Evolutionary conservation across 23 red algal genomes (phyloP).

Genomic region (Gracilaria gracilis): DNA sequence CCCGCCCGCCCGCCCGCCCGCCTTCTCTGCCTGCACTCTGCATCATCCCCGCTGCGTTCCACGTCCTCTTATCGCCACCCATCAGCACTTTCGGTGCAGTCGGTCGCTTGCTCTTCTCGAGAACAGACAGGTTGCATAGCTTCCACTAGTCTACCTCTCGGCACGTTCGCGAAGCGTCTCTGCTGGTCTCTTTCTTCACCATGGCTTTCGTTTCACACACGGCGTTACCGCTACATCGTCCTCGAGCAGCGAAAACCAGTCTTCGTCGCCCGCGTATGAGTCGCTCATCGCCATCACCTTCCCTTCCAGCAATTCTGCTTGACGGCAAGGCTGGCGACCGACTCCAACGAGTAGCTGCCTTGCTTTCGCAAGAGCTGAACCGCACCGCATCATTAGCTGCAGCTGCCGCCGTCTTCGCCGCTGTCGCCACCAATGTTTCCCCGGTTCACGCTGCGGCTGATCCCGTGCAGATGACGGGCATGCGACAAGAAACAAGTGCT

Average conservation of each 20-base stretch:
- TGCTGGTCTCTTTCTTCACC: neutral
- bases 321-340: neutral
- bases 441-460: constrained; percentile 45
- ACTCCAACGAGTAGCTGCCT: constrained; percentile 33
- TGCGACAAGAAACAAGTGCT: constrained; percentile 59
- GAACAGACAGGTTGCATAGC: too few relatives aligned
- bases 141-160: too few relatives aligned
- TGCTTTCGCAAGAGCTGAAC: constrained; percentile 18
- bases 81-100: too few relatives aligned
- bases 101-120: too few relatives aligned
- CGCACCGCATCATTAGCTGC: constrained; percentile 41
- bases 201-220: constrained; percentile 77
- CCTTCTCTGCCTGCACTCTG: too few relatives aligned
- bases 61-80: too few relatives aligned
- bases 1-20: too few relatives aligned
- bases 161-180: neutral
- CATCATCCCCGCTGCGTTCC: too few relatives aligned
- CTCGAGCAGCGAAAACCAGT: constrained; percentile 1
- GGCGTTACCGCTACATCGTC: constrained; percentile 47
- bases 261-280: constrained; percentile 38
- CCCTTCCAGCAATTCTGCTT: constrained; percentile 37
- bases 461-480: constrained; percentile 62
- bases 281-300: neutral
- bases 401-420: constrained; percentile 42
- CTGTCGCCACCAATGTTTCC: constrained; percentile 21